phyloP scores from a whole-genome alignment of 1,284 basidiomycete genomes.

The Ceratobasidium sp. region DNA sequence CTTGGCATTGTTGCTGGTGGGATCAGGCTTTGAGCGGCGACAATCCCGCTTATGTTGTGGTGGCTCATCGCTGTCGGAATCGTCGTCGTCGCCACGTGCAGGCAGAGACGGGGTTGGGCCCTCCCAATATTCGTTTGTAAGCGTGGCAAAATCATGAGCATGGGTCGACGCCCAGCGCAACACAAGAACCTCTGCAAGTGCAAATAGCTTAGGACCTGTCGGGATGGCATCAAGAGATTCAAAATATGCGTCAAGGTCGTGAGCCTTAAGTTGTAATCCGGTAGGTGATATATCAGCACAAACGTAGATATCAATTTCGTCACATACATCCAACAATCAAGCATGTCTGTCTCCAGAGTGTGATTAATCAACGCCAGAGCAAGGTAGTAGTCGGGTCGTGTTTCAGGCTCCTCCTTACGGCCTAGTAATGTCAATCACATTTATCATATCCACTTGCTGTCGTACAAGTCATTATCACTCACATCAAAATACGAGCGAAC shows the following conservation, averaged over 20 bases:
- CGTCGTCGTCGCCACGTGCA: no score
- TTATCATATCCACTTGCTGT: background rate
- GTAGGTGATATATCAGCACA: no score
- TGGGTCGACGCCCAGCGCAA: background rate
- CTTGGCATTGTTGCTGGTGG: background rate
- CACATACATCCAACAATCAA: conserved; percentile 26
- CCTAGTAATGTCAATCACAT: background rate
- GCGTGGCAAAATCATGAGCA: background rate
- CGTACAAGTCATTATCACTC: background rate
- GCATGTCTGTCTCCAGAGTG: conserved; percentile 1
- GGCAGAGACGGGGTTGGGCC: background rate
- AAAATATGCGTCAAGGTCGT: background rate
- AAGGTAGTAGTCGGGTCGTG: conserved; percentile 7
- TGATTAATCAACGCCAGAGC: background rate
- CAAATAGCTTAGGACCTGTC: background rate
- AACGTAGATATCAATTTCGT: no score
- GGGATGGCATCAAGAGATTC: background rate
- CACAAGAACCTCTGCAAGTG: background rate
- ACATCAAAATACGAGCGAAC: background rate
- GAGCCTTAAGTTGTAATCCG: background rate
- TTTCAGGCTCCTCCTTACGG: background rate
- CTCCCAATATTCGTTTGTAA: background rate
- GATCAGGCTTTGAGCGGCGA: background rate
- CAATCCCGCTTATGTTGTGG: background rate
- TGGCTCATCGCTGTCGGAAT: background rate